Evolutionary conservation across 768 basidiomycete species (phyloP), one percentile per base, ranked within the genome.

Genomic region (Mycena crocata): DNA sequence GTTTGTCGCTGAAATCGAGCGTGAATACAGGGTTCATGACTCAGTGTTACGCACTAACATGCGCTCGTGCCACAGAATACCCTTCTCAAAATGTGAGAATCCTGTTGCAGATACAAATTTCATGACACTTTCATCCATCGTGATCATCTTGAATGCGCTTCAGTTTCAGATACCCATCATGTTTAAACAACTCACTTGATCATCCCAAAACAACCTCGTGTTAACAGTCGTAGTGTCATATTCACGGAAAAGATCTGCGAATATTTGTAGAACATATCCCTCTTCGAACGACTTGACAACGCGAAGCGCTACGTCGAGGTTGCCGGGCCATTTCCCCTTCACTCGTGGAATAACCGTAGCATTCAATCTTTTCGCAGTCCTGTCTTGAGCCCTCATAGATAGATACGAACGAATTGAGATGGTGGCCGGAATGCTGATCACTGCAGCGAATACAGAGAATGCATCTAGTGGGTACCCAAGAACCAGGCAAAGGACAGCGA

Each of bases 261-360:
- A 83, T 15, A 77, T 76, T 13, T 81, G 76, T 32, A 79, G 78
- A 23, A 80, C 71, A 68, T 86, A 87, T 46, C 72, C 74, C 19
- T 75, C 77, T 9, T 76, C 64, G 32, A 79, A 73, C 0, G 79
- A 76, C 30, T 74, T 78, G 37, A 72, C 72, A 39, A 81, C 67
- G 45, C 71, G 74, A 54, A 83, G 56, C 66, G 83, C 77, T 48
- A 86, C 72, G 51, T 86, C 85, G 67, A 86, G 71, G 71, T 86
- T 86, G 6, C 86, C 86, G 10, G 84, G 86, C 82, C 82, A 84
- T 69, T 81, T 83, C 1, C 85, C 85, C 23, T 75, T 71, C 23
- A 86, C 82, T 13, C 76, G 66, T 2, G 84, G 83, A n/a, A 82
- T 77, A 1, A 68, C 76, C 34, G 71, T 69, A 23, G 81, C 83